Evolutionary conservation across 805 yeast species (phyloP).

Genomic region (Candida pseudoglaebosa): DNA sequence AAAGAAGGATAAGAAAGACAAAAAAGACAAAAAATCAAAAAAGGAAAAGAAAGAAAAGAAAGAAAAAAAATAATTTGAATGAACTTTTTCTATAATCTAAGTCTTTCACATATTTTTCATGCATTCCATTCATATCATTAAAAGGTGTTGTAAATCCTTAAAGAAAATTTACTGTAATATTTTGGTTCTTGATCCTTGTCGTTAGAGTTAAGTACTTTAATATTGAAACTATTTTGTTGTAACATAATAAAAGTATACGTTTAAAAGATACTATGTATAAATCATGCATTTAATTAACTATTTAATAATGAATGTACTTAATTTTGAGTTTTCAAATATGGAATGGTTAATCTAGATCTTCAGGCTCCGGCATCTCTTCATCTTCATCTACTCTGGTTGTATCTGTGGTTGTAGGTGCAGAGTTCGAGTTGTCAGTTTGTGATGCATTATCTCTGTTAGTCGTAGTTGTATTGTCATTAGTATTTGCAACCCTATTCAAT

Average conservation of each 20-base stretch:
- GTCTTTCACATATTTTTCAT: not conserved
- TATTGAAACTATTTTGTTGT: not conserved
- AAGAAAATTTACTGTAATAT: not conserved
- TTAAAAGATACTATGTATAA: not conserved
- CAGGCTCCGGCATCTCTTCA: conserved; percentile 8
- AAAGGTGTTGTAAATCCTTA: not conserved
- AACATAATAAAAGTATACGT: not conserved
- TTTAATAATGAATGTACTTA: not conserved
- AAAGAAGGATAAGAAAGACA: conserved; percentile 16
- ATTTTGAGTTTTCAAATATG: conserved; percentile 1
- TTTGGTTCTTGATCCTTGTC: not conserved
- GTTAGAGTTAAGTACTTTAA: not conserved
- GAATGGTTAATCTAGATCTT: conserved; percentile 14
- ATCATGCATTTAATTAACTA: not conserved
- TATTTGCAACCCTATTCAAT: not conserved
- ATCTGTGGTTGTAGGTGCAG: not conserved
- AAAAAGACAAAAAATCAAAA: conserved; percentile 20
- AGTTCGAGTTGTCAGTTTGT: not conserved
- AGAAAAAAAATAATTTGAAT: conserved; percentile 22
- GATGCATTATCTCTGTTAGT: too few species aligned
- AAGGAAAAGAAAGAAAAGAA: conserved; percentile 28
- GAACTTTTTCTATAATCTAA: too few species aligned
- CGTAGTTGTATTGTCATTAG: not conserved
- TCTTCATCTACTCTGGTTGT: conserved; percentile 3
- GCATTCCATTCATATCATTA: not conserved